Conservation (phyloP, 108 stramenopile species). For the Phaeodactylum tricornutum region DNA sequence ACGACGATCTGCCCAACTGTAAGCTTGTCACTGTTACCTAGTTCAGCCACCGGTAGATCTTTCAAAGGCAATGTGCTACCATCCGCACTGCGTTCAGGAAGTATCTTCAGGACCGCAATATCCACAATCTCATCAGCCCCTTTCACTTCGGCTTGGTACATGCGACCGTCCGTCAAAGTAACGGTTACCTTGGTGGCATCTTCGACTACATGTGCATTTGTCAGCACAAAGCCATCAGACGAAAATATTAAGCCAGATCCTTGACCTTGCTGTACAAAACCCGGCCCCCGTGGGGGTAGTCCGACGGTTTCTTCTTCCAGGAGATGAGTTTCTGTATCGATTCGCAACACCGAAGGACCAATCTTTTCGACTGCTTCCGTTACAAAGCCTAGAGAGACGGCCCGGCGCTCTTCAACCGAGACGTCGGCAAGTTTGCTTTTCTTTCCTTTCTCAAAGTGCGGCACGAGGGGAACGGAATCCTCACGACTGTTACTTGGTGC, state of each 20-base stretch:
- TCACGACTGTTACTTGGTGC: background rate
- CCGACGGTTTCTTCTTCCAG: constrained; percentile 7
- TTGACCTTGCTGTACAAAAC: constrained; percentile 60
- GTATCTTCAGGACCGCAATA: constrained; percentile 82
- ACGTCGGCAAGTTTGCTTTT: background rate
- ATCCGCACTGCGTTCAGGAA: constrained; percentile 16
- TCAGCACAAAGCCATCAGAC: constrained; percentile 68
- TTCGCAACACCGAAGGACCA: constrained; percentile 75
- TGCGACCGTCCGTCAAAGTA: constrained; percentile 75
- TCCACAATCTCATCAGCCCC: constrained; percentile 83
- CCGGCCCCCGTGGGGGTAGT: constrained; percentile 3
- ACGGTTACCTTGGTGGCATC: constrained; percentile 65
- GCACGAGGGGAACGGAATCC: background rate
- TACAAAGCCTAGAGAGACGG: constrained; percentile 36
- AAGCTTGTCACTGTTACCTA: constrained; percentile 69
- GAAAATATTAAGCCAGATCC: constrained; percentile 83
- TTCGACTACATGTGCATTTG: constrained; percentile 89
- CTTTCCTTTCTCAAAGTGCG: background rate
- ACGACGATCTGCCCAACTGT: constrained; percentile 76
- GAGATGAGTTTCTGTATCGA: constrained; percentile 76
- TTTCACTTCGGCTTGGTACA: constrained; percentile 56
- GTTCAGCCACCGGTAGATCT: constrained; percentile 57
- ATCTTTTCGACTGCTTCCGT: constrained; percentile 60
- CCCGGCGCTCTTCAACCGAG: constrained; percentile 13
- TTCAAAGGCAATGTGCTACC: background rate